A percentile compares a stretch with the other conserved stretches of the same genome.
Evolutionary conservation across 768 basidiomycete species (phyloP).

Genomic region (Collybia sp.): DNA sequence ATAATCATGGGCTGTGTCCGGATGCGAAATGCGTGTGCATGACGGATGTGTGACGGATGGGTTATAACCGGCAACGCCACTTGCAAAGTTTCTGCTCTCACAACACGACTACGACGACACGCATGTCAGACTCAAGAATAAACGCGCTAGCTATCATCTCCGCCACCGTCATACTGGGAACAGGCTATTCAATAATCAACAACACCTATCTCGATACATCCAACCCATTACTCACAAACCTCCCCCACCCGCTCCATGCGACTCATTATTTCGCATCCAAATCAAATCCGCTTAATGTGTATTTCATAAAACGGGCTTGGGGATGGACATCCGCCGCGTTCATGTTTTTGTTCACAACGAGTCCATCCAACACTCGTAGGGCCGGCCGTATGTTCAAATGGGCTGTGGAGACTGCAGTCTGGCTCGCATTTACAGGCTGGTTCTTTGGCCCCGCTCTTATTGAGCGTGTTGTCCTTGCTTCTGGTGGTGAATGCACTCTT

Average conservation of each 20-base stretch:
- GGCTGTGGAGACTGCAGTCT: constrained; percentile 54
- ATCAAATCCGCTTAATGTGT: constrained; percentile 73
- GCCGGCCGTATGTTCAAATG: constrained; percentile 46
- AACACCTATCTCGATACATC: constrained; percentile 84
- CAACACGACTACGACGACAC: too few relatives aligned
- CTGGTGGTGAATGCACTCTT: constrained; percentile 78
- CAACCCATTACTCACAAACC: constrained; percentile 60
- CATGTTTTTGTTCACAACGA: constrained; percentile 52
- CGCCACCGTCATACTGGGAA: constrained; percentile 51
- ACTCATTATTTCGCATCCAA: constrained; percentile 79
- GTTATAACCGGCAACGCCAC: too few relatives aligned
- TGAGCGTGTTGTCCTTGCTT: constrained; percentile 56
- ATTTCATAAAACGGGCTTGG: constrained; percentile 91
- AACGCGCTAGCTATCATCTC: constrained; percentile 36
- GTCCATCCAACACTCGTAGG: constrained; percentile 40
- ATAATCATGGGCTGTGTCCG: too few relatives aligned
- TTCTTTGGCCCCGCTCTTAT: constrained; percentile 84
- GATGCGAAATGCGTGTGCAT: too few relatives aligned
- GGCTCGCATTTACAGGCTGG: constrained; percentile 78
- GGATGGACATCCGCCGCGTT: constrained; percentile 80
- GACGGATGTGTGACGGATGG: too few relatives aligned
- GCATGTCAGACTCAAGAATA: constrained; percentile 18
- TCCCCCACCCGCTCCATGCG: constrained; percentile 61
- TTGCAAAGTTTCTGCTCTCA: too few relatives aligned
- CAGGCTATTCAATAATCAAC: constrained; percentile 57